phyloP scores from a whole-genome alignment of 1,284 basidiomycete species.

The Trichosporon coremiiforme region DNA sequence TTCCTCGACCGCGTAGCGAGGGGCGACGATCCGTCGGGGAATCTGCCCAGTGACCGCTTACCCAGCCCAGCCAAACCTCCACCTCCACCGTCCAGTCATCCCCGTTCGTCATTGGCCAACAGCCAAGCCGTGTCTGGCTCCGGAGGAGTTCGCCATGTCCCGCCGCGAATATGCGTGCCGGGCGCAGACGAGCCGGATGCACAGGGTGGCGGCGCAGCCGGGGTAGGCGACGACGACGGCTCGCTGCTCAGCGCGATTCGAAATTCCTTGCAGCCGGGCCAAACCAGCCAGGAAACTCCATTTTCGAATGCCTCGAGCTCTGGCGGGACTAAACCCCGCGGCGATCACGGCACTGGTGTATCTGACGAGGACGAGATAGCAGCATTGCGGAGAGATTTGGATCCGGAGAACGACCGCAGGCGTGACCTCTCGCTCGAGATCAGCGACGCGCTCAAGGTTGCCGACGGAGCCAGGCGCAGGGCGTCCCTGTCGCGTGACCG shows the following conservation, averaged over 20 bases:
- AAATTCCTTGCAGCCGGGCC: neutral
- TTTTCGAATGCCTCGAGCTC: conserved; percentile 21
- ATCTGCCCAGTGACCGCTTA: neutral
- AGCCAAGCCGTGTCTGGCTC: conserved; percentile 10
- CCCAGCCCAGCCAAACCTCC: neutral
- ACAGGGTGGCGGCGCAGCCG: conserved; percentile 11
- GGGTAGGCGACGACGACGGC: conserved; percentile 32
- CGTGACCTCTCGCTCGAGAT: conserved; percentile 6
- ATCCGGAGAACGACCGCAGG: conserved; percentile 11
- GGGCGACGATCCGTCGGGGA: conserved; percentile 13
- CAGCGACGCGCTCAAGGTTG: conserved; percentile 27
- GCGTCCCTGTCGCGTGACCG: conserved; percentile 1
- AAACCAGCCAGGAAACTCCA: neutral
- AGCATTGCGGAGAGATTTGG: neutral
- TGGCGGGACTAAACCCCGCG: neutral
- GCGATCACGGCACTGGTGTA: conserved; percentile 28
- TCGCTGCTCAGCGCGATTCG: conserved; percentile 29
- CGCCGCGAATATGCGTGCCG: neutral
- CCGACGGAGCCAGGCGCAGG: conserved; percentile 25
- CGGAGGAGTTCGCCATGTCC: conserved; percentile 3
- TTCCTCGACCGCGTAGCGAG: neutral
- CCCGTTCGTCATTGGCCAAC: neutral
- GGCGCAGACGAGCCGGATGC: conserved; percentile 5
- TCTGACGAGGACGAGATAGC: neutral
- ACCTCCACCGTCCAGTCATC: conserved; percentile 13